Evolutionary conservation across 1,284 basidiomycete species (phyloP).

Genomic region (Clitocybe nebularis): DNA sequence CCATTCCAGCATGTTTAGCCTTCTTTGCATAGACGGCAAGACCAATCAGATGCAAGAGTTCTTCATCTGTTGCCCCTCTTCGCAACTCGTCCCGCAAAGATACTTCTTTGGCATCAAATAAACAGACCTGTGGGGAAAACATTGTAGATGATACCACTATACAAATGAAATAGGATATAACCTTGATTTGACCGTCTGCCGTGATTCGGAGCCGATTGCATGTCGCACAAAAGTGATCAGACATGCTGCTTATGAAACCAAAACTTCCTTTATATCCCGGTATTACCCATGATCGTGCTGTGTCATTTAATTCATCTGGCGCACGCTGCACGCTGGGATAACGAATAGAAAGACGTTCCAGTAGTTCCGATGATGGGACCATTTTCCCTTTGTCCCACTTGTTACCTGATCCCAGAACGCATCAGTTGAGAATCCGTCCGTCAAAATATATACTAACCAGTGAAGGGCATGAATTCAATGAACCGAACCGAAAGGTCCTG

Average conservation of each 20-base stretch:
- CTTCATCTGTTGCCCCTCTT: slow-evolving; percentile 55
- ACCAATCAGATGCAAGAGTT: slow-evolving; percentile 63
- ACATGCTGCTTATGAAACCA: slow-evolving; percentile 91
- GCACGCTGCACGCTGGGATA: slow-evolving; percentile 52
- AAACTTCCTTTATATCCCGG: slow-evolving; percentile 72
- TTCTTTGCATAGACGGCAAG: slow-evolving; percentile 71
- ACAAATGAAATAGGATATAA: slow-evolving; percentile 23
- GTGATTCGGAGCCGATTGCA: slow-evolving; percentile 85
- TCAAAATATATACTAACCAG: slow-evolving; percentile 42
- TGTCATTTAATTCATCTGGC: slow-evolving; percentile 73
- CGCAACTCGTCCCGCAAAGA: slow-evolving; percentile 78
- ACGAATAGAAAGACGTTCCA: slow-evolving; percentile 43
- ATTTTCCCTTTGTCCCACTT: slow-evolving; percentile 83
- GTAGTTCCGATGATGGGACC: slow-evolving; percentile 65
- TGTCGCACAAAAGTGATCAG: slow-evolving; percentile 85
- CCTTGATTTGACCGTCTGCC: slow-evolving; percentile 89
- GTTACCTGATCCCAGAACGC: slow-evolving; percentile 54
- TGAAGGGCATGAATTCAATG: slow-evolving; percentile 94
- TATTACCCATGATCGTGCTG: slow-evolving; percentile 75
- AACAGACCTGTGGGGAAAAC: slow-evolving; percentile 58
- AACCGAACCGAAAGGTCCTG: slow-evolving; percentile 72
- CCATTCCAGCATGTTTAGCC: slow-evolving; percentile 83
- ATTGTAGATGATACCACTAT: slow-evolving; percentile 3
- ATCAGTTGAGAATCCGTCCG: slow-evolving; percentile 8
- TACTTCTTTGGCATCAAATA: slow-evolving; percentile 84